Conservation (phyloP, 2,329 filamentous ascomycete genomes). For the Talaromyces sp. region DNA sequence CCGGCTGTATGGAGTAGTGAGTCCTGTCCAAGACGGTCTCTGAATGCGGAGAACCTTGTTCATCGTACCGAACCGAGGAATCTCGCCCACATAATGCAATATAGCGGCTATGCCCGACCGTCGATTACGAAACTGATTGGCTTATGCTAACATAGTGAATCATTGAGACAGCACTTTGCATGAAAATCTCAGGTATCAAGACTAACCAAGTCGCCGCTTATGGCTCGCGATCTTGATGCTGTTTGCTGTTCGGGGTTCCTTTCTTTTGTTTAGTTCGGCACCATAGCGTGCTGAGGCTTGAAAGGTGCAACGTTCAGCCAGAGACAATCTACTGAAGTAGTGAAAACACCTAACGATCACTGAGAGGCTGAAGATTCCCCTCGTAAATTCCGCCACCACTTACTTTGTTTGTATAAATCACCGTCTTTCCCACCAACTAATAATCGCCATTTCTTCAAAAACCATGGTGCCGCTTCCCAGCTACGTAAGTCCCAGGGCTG, state of each 20-base stretch:
- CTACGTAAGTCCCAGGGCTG: slow-evolving; percentile 38
- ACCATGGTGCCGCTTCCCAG: slow-evolving; percentile 32
- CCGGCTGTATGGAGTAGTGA: not conserved
- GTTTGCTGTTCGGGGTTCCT: not conserved
- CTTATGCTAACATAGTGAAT: not conserved
- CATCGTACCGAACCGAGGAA: not conserved
- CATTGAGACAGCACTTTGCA: not conserved
- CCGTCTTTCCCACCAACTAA: slow-evolving; percentile 10
- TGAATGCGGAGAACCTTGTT: not conserved
- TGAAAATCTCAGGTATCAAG: not conserved
- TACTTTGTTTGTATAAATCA: slow-evolving; percentile 9
- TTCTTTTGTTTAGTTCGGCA: no score
- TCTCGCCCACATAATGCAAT: not conserved
- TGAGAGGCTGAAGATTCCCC: not conserved
- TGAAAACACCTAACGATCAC: not conserved
- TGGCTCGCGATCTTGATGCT: not conserved
- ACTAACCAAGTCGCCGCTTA: not conserved
- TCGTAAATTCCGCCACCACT: slow-evolving; percentile 12
- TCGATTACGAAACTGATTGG: no score
- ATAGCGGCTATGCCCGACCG: no score
- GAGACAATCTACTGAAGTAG: not conserved
- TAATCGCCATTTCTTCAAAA: slow-evolving; percentile 29
- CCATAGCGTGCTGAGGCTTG: no score
- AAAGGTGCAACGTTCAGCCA: no score
- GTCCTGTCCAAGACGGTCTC: not conserved